Percentiles rank a stretch among this genome's conserved stretches.
Conservation (phyloP, 2,329 filamentous ascomycete genomes). For the Trichoderma sp. region DNA sequence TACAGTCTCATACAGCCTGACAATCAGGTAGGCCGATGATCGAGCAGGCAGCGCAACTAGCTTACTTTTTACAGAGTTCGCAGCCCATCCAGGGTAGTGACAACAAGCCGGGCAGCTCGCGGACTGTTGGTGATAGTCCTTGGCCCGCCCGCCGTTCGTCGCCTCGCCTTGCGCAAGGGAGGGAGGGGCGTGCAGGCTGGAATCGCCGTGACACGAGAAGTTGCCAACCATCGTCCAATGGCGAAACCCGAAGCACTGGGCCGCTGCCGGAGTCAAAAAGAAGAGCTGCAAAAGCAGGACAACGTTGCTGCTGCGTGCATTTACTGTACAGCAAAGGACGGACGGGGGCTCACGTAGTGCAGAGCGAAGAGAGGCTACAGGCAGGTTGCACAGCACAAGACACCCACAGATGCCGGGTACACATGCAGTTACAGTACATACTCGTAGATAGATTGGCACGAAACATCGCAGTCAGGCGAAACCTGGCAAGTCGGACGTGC, state of each 20-base stretch:
- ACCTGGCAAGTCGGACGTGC: neutral
- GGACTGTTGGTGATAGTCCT: neutral
- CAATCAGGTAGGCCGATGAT: neutral
- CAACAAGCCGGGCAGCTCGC: neutral
- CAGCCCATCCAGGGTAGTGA: neutral
- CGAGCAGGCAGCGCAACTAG: neutral
- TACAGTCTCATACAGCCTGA: neutral
- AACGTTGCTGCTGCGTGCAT: slow-evolving; percentile 6
- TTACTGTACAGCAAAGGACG: neutral
- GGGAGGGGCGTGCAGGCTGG: neutral
- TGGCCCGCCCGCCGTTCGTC: neutral
- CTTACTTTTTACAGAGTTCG: neutral
- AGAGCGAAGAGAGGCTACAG: neutral
- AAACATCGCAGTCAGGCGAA: neutral
- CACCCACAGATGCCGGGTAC: too few species aligned
- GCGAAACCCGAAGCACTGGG: slow-evolving; percentile 6
- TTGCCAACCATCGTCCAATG: neutral
- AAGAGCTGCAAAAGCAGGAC: neutral
- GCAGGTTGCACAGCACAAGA: neutral
- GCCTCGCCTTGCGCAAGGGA: neutral
- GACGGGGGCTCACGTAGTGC: neutral
- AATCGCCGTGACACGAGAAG: neutral
- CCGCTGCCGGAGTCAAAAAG: neutral
- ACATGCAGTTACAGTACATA: too few species aligned
- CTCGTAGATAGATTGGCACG: neutral